These are phyloP conservation scores for Backusella circina DNA, from an alignment of 192 early-diverging fungal species.

Conservation along the genomic window DNA sequence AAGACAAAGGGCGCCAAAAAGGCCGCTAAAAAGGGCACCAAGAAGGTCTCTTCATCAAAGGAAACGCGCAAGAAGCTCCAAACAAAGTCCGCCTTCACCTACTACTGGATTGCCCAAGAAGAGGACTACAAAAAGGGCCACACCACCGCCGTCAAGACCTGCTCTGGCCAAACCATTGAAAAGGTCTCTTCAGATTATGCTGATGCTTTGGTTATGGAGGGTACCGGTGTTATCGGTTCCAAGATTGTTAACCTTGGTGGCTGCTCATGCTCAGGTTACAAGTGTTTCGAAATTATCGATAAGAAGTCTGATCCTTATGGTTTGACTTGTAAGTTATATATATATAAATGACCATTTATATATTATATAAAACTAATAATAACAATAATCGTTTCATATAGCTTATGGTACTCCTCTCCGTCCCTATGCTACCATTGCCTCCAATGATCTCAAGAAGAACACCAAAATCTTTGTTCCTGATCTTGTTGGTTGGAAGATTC, in stretches of 20 bases:
- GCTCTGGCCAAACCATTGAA: conserved; percentile 31
- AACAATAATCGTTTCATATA: not conserved
- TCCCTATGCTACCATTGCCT: conserved; percentile 36
- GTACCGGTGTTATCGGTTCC: conserved; percentile 29
- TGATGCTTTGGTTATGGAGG: conserved; percentile 38
- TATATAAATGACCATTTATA: not conserved
- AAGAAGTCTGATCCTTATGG: conserved; percentile 29
- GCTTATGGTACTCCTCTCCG: conserved; percentile 29
- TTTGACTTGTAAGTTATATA: conserved; percentile 27
- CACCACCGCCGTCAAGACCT: conserved; percentile 30
- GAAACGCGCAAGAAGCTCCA: conserved; percentile 21
- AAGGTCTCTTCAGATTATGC: conserved; percentile 27
- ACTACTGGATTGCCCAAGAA: conserved; percentile 38
- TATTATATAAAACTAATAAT: too few relatives aligned
- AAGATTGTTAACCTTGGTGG: conserved; percentile 36
- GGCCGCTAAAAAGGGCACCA: not conserved
- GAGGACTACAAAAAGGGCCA: conserved; percentile 27
- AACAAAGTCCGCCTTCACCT: conserved; percentile 27
- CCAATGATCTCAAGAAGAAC: conserved; percentile 31
- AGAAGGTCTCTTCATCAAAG: not conserved
- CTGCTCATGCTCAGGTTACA: conserved; percentile 33
- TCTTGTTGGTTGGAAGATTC: conserved; percentile 33
- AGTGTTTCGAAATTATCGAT: conserved; percentile 32
- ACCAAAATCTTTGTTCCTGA: conserved; percentile 37
- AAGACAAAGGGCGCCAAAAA: conserved; percentile 10